phyloP scores from a whole-genome alignment of 225 moss, liverwort and hornwort genomes.

The Bryum argenteum region DNA sequence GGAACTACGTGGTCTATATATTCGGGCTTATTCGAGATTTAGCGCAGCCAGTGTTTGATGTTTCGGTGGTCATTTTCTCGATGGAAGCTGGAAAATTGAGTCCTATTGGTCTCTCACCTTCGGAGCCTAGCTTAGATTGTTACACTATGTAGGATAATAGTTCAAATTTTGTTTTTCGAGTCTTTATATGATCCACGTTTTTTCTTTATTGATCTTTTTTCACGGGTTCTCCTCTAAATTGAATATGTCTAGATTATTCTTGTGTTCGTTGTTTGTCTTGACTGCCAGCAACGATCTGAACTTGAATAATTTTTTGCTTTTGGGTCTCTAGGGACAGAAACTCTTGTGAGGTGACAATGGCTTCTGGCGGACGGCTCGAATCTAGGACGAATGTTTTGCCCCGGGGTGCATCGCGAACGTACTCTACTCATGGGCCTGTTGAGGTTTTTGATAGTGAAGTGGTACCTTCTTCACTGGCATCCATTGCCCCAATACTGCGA shows the following conservation, averaged over 20 bases:
- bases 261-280: neutral
- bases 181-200: too few species aligned
- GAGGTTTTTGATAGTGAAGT: slow-evolving; percentile 94
- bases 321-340: neutral
- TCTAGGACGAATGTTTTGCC: slow-evolving; percentile 37
- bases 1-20: too few species aligned
- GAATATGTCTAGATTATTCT: neutral
- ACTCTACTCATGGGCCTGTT: slow-evolving; percentile 47
- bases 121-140: too few species aligned
- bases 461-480: slow-evolving; percentile 87
- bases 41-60: too few species aligned
- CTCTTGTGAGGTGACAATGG: slow-evolving; percentile 33
- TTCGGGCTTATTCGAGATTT: too few species aligned
- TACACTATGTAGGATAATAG: too few species aligned
- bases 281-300: neutral
- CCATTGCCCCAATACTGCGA: slow-evolving; percentile 81
- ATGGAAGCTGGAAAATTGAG: too few species aligned
- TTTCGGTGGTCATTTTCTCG: too few species aligned
- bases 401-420: slow-evolving; percentile 59
- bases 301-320: neutral
- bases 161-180: too few species aligned
- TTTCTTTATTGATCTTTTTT: too few species aligned
- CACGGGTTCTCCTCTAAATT: neutral
- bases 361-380: slow-evolving; percentile 32
- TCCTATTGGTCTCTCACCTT: too few species aligned